Evolutionary conservation across 1,284 basidiomycete species (phyloP), one percentile per base, ranked within the genome.

Genomic region (Fomitiporia mediterranea): DNA sequence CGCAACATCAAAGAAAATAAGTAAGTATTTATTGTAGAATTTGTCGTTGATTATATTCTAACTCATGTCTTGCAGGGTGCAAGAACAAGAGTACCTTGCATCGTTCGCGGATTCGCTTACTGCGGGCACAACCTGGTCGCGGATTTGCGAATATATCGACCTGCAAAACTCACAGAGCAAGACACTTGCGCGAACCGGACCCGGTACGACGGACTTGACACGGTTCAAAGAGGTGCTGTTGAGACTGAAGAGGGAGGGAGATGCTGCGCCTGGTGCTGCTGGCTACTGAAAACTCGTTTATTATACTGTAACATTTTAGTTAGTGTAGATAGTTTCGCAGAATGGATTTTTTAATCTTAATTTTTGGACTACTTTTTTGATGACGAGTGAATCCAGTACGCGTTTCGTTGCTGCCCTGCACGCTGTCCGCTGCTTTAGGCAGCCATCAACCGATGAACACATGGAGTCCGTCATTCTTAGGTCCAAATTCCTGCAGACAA

Each of bases 121-220:
- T 0, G 80, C 84, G 59, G 97, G 96, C 34, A 98, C 96, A 19
- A 95, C 95, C 4, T 99, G 97, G 97, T 85, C 94, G 64, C 86
- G 96, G 27, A 95, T 99, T 67, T 89, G 87, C 67, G 87, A 89
- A 48, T 73, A 89, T 53, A 74, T 98, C 58, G 93, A 95, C 62
- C 79, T 99, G 42, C 85, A 98, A 71, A 98, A 98, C 72, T 97
- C 94, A 57, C 93, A 95, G 73, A 92, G 89, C 76, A 99, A 98
- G 78, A 98, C 95, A 0, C 82, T 94, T 65, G 88, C 94, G 19
- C 83, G 94, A 38, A 81, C 87, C 37, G 91, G 91, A 15, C 74
- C 91, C n/a, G 91, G 91, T 19, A 91, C 92, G 40, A 93, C 89
- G 1, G 97, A 99, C 67, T 77, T 98, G 57, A 75, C 82, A 42